Conservation (phyloP, 2,329 filamentous ascomycete genomes). For the Huntiella abstrusa region DNA sequence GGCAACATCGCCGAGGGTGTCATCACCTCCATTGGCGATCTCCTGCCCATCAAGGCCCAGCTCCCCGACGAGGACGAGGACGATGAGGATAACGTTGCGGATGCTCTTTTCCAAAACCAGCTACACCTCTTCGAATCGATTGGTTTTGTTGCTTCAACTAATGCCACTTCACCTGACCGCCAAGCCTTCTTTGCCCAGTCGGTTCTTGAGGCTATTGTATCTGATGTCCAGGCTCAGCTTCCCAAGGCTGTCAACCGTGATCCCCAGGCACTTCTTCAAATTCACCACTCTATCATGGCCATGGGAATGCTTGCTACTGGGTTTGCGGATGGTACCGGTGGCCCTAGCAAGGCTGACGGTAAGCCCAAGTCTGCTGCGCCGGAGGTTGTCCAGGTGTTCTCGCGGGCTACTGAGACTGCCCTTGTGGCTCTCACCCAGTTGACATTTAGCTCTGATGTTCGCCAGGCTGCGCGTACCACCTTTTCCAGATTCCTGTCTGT, state of each 20-base stretch:
- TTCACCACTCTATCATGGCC: conserved; percentile 94
- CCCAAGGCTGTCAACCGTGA: conserved; percentile 61
- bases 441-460: conserved; percentile 48
- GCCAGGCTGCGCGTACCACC: conserved; percentile 71
- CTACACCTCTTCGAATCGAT: conserved; percentile 89
- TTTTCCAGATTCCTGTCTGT: conserved; percentile 86
- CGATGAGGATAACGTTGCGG: conserved; percentile 75
- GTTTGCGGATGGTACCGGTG: conserved; percentile 53
- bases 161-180: conserved; percentile 58
- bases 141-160: conserved; percentile 74
- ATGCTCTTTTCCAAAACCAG: conserved; percentile 79
- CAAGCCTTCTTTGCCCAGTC: conserved; percentile 74
- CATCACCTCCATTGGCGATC: conserved; percentile 73
- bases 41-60: conserved; percentile 81
- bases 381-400: conserved; percentile 67
- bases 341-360: conserved; percentile 21
- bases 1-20: conserved; percentile 82
- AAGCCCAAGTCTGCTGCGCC: conserved; percentile 26
- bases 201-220: conserved; percentile 75
- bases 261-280: conserved; percentile 64
- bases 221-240: conserved; percentile 72
- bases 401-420: conserved; percentile 72
- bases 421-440: conserved; percentile 73
- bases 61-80: conserved; percentile 55
- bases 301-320: conserved; percentile 81